Base-by-base conservation (phyloP, 2,329 filamentous ascomycete genomes). In the Talaromyces sp. region DNA sequence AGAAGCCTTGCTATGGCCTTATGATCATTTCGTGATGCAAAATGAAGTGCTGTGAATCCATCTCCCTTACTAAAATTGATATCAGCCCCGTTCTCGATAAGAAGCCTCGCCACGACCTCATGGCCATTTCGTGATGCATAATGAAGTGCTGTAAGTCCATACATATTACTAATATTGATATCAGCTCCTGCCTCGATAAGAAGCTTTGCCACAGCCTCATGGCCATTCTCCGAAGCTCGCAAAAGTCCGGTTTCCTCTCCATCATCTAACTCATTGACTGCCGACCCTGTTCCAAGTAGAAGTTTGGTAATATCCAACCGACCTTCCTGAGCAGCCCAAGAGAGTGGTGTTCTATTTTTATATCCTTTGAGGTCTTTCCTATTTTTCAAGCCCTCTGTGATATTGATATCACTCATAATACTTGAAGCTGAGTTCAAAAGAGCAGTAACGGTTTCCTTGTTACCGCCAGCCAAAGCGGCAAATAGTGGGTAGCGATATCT, bases 261-360 rank as follows among this genome's bases (percentile, higher is more conserved):
- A 33, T 3, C 19, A 37, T 60, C 59, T 57, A 35, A 35, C 41
- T 60, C 43, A 50, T 61, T n/a, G 24, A 61, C 16, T n/a, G 9
- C 22, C 14, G 7, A 16, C 22, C 47, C 54, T 35, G 19, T 62
- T 48, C 65, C 39, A 24, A 67, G 35, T 47, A 69, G 64, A 31
- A 66, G 50, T 33, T 67, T 66, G 4, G 63, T 16, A 54, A 62
- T 31, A 24, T 19, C 24, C 14, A 47, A 27, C 3, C 19, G 58
- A 47, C 58, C 58, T 31, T 60, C 19, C 24, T 47, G 58, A 47
- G 58, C 58, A 31, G 58, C 58, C 58, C 58, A 60, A 47, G 58
- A 45, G 10, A 60, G 39, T n/a, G 58, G 58, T 48, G 58, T 60
- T 43, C 39, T 27, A 47, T 33, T 13, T 48, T 60, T 47, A 41